phyloP scores from a whole-genome alignment of 2,329 filamentous ascomycete genomes.

The Curvularia lunata region DNA sequence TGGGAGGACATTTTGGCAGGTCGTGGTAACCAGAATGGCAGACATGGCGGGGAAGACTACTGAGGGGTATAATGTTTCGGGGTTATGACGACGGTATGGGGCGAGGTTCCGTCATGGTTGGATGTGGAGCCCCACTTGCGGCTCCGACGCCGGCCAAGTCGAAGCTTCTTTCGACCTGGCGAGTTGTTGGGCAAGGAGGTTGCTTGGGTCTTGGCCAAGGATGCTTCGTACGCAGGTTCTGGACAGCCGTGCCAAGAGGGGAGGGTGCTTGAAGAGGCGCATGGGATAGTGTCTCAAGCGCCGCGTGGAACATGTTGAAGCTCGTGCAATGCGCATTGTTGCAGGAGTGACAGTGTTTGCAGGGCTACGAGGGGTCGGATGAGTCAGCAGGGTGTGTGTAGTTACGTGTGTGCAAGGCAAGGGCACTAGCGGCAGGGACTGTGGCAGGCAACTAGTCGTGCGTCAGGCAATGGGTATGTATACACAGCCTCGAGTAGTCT shows the following conservation, averaged over 20 bases:
- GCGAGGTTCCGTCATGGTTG: conserved; percentile 7
- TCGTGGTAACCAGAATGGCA: not conserved
- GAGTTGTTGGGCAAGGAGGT: not conserved
- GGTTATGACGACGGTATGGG: conserved; percentile 12
- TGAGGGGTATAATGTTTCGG: conserved; percentile 3
- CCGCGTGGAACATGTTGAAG: not conserved
- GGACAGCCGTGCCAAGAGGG: not conserved
- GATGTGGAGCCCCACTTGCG: conserved; percentile 10
- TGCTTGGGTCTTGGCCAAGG: not conserved
- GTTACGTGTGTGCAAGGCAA: not conserved
- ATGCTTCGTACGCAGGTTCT: not conserved
- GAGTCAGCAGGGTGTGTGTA: not conserved
- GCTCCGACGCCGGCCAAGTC: not conserved
- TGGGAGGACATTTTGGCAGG: conserved; percentile 20
- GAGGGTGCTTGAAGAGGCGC: not conserved
- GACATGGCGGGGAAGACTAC: conserved; percentile 3
- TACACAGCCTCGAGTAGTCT: no score
- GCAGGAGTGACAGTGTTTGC: not conserved
- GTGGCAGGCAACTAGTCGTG: not conserved
- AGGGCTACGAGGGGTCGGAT: not conserved
- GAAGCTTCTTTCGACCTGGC: not conserved
- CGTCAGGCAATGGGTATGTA: no score
- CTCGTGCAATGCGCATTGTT: not conserved
- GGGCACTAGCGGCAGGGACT: not conserved
- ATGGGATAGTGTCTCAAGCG: not conserved